Conservation (phyloP, 495 filamentous ascomycete genomes). For the Xylaria venustula region DNA sequence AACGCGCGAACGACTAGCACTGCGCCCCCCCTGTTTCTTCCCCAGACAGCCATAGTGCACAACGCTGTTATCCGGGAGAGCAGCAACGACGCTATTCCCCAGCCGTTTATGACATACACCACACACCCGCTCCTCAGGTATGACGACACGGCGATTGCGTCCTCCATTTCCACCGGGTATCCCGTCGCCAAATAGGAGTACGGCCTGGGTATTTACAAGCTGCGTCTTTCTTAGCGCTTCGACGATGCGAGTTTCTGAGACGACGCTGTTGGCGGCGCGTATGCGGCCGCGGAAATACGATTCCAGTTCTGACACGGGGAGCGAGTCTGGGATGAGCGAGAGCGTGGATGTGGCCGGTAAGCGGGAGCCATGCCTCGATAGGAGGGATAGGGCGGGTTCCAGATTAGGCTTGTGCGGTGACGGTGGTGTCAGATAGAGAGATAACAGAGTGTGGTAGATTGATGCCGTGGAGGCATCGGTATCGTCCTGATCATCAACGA, state of each 20-base stretch:
- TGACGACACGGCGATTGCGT: constrained; percentile 70
- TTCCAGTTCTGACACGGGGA: constrained; percentile 77
- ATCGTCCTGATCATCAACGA: constrained; percentile 34
- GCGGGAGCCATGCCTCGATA: constrained; percentile 87
- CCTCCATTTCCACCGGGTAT: constrained; percentile 47
- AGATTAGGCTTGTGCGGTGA: constrained; percentile 70
- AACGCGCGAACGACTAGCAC: constrained; percentile 20
- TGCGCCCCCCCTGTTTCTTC: constrained; percentile 12
- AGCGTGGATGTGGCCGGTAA: constrained; percentile 84
- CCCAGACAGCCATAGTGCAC: constrained; percentile 80
- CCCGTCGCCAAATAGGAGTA: constrained; percentile 67
- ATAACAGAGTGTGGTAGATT: constrained; percentile 88
- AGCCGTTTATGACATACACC: constrained; percentile 89
- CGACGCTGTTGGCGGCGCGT: constrained; percentile 75
- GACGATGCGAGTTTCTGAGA: constrained; percentile 76
- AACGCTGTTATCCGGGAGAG: constrained; percentile 57
- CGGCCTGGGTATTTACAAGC: constrained; percentile 67
- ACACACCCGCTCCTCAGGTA: constrained; percentile 85
- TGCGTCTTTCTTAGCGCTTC: constrained; percentile 70
- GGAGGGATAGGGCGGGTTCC: constrained; percentile 76
- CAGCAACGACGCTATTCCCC: constrained; percentile 78
- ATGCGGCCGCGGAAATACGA: constrained; percentile 92
- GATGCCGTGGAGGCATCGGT: constrained; percentile 59
- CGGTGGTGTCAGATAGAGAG: constrained; percentile 85
- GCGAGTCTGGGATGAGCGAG: constrained; percentile 74